A percentile compares a stretch with the other conserved stretches of the same genome.
Conservation (phyloP, 78 protist species). For the Dictyostelium brefeldianum region DNA sequence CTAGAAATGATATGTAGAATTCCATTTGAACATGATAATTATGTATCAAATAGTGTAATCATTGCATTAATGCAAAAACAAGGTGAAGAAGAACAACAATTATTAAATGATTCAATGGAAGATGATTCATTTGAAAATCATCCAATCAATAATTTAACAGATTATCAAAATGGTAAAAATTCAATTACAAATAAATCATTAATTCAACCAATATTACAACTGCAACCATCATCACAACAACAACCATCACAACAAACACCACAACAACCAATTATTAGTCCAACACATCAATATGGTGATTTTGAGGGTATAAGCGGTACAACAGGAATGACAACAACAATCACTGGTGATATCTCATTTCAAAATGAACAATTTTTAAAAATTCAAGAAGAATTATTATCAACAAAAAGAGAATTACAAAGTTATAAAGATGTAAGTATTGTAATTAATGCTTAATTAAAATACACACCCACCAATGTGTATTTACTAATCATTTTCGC, state of each 20-base stretch:
- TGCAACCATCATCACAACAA: background rate
- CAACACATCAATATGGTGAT: background rate
- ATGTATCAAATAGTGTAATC: conserved; percentile 6
- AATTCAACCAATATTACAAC: background rate
- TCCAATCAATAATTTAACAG: conserved; percentile 5
- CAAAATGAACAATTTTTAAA: background rate
- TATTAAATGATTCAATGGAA: background rate
- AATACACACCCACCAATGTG: background rate
- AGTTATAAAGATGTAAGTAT: conserved; percentile 8
- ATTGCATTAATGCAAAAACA: conserved; percentile 1
- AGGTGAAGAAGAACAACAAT: background rate
- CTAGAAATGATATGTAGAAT: background rate
- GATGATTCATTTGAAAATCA: background rate
- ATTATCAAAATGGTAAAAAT: conserved; percentile 10
- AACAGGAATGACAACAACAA: background rate
- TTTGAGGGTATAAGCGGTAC: conserved; percentile 9
- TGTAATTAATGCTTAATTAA: background rate
- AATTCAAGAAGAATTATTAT: background rate
- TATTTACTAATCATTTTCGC: background rate
- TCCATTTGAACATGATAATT: background rate
- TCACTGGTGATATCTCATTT: background rate
- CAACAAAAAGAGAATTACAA: background rate
- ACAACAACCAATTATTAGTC: background rate
- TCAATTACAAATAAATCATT: background rate
- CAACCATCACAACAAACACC: background rate